These are phyloP conservation scores for Tardiomyces digboiensis DNA, from an alignment of 1,139 yeast species.

Conservation along the genomic window DNA sequence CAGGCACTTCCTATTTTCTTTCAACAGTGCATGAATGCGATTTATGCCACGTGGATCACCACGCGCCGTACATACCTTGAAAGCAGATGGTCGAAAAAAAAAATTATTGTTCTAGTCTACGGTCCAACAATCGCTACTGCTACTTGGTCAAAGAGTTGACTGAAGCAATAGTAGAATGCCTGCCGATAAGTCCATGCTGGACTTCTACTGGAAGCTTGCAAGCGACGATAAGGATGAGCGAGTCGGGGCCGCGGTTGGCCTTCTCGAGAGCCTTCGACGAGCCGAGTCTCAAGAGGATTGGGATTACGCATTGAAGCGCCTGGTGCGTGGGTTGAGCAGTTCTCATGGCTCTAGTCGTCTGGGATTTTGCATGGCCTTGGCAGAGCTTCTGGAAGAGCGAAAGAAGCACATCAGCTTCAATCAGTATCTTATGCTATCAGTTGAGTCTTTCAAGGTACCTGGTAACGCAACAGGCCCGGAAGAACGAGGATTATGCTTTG, in stretches of 20 bases:
- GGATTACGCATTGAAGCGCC: conserved; percentile 70
- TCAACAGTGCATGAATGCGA: too few relatives aligned
- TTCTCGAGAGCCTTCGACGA: conserved; percentile 46
- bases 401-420: conserved; percentile 27
- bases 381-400: conserved; percentile 55
- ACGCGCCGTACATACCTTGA: too few relatives aligned
- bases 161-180: background rate
- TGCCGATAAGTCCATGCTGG: conserved; percentile 25
- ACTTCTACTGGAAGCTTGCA: conserved; percentile 69
- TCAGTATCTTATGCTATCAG: conserved; percentile 37
- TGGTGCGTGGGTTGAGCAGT: conserved; percentile 74
- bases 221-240: conserved; percentile 72
- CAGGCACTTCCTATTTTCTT: too few relatives aligned
- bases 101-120: background rate
- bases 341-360: conserved; percentile 76
- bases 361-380: conserved; percentile 83
- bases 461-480: conserved; percentile 65
- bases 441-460: conserved; percentile 32
- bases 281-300: conserved; percentile 49
- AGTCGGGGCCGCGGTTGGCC: conserved; percentile 56
- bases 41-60: too few relatives aligned
- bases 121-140: background rate
- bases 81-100: too few relatives aligned
- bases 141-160: background rate
- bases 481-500: conserved; percentile 72